phyloP scores from a whole-genome alignment of 2,329 filamentous ascomycete species.

The Coniochaeta sp. region DNA sequence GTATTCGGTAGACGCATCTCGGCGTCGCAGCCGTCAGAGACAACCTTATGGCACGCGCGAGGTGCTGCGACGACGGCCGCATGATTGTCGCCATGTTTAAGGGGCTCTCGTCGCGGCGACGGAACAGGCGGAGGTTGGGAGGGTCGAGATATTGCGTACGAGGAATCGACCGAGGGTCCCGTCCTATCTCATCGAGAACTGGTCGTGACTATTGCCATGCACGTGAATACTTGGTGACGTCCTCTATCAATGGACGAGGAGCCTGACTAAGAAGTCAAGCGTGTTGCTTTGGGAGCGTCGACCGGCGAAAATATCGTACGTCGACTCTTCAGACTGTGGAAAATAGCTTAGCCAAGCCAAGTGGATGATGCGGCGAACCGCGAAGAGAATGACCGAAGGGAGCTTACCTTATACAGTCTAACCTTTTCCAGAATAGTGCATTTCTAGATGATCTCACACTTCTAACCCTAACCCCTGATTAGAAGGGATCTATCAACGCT shows the following conservation, averaged over 20 bases:
- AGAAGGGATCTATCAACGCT: not conserved
- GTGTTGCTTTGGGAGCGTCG: not conserved
- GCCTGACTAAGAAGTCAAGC: not conserved
- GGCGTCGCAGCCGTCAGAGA: constrained; percentile 16
- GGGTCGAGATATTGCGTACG: constrained; percentile 6
- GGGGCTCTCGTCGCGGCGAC: not conserved
- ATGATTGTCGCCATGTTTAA: constrained; percentile 16
- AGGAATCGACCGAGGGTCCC: constrained; percentile 6
- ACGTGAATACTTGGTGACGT: not conserved
- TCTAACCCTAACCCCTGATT: not conserved
- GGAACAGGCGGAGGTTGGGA: constrained; percentile 4
- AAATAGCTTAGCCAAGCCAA: not conserved
- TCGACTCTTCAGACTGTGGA: not conserved
- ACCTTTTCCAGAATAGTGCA: not conserved
- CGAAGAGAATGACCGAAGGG: not conserved
- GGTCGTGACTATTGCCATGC: constrained; percentile 1
- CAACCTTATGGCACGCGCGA: constrained; percentile 17
- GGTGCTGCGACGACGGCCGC: constrained; percentile 20
- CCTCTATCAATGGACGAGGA: not conserved
- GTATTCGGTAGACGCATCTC: constrained; percentile 11
- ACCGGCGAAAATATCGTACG: not conserved
- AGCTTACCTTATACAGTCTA: not conserved
- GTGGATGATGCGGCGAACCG: not conserved
- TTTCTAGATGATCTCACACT: not conserved
- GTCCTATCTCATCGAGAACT: constrained; percentile 8